These are phyloP conservation scores for Sphaerosporella brunnea DNA, from an alignment of 495 filamentous ascomycete species.

Conservation along the genomic window DNA sequence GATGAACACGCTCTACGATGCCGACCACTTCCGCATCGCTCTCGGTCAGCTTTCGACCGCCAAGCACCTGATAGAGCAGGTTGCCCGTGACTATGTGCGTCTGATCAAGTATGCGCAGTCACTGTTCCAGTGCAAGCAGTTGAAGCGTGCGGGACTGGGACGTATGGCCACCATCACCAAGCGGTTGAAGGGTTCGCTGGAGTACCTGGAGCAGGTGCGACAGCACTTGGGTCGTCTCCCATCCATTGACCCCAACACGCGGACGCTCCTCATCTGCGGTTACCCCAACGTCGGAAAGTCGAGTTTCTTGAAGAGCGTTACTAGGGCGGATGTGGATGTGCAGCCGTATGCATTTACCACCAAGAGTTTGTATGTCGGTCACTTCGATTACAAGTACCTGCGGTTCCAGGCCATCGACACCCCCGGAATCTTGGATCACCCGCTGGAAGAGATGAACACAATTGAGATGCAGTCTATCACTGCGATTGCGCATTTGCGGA, in stretches of 20 bases:
- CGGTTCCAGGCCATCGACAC: slow-evolving; percentile 81
- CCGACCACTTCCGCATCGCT: slow-evolving; percentile 93
- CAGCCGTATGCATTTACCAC: slow-evolving; percentile 99
- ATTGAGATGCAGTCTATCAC: slow-evolving; percentile 99
- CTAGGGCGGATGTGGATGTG: slow-evolving; percentile 88
- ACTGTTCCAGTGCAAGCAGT: slow-evolving; percentile 87
- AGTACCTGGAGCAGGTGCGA: slow-evolving; percentile 93
- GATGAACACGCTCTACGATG: slow-evolving; percentile 79
- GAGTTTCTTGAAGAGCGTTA: slow-evolving; percentile 78
- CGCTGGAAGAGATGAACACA: slow-evolving; percentile 98
- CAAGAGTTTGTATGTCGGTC: slow-evolving; percentile 90
- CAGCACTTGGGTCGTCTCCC: slow-evolving; percentile 95
- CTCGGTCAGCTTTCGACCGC: slow-evolving; percentile 90
- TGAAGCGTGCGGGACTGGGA: slow-evolving; percentile 75
- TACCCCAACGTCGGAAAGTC: slow-evolving; percentile 98
- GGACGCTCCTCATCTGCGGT: slow-evolving; percentile 86
- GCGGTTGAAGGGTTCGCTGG: slow-evolving; percentile 76
- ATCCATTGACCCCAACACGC: slow-evolving; percentile 91
- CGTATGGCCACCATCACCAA: slow-evolving; percentile 94
- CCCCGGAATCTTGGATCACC: slow-evolving; percentile 91
- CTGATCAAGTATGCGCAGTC: slow-evolving; percentile 90
- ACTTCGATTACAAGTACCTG: slow-evolving; percentile 97
- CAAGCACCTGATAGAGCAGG: slow-evolving; percentile 89
- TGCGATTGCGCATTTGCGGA: slow-evolving; percentile 86
- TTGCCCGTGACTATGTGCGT: slow-evolving; percentile 83